Conservation (phyloP, 345 rosid species). For the Mercurialis annua region DNA sequence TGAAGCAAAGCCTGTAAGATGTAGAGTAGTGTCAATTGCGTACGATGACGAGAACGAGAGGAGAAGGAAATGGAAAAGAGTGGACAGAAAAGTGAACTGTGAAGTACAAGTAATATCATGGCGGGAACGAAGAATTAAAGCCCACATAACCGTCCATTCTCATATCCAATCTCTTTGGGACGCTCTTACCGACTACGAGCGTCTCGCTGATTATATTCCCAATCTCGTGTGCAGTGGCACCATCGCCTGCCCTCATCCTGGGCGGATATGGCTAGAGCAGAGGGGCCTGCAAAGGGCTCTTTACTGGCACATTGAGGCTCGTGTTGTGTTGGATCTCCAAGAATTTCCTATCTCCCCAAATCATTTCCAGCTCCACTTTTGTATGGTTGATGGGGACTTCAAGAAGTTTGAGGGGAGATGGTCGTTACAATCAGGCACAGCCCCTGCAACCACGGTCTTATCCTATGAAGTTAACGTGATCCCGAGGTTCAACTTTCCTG, state of each 20-base stretch:
- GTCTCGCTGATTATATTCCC: constrained; percentile 88
- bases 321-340: constrained; percentile 88
- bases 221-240: constrained; percentile 84
- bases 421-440: constrained; percentile 67
- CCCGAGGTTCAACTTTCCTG: constrained; percentile 89
- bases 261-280: constrained; percentile 96
- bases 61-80: constrained; percentile 22
- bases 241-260: constrained; percentile 93
- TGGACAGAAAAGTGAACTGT: constrained; percentile 59
- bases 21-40: too few species aligned
- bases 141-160: constrained; percentile 55
- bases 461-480: constrained; percentile 85
- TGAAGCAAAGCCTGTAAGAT: too few species aligned
- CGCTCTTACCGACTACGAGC: constrained; percentile 90
- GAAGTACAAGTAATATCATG: constrained; percentile 86
- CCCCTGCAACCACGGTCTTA: constrained; percentile 56
- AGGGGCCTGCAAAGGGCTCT: constrained; percentile 87
- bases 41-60: too few species aligned
- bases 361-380: constrained; percentile 37
- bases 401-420: constrained; percentile 98
- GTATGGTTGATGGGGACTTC: constrained; percentile 97
- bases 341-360: constrained; percentile 46
- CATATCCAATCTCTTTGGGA: constrained; percentile 74
- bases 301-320: constrained; percentile 99
- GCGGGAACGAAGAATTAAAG: constrained; percentile 82